Percentiles rank a stretch among this genome's conserved stretches.
Conservation (phyloP, 768 basidiomycete genomes). For the Trametes cinnabarina region DNA sequence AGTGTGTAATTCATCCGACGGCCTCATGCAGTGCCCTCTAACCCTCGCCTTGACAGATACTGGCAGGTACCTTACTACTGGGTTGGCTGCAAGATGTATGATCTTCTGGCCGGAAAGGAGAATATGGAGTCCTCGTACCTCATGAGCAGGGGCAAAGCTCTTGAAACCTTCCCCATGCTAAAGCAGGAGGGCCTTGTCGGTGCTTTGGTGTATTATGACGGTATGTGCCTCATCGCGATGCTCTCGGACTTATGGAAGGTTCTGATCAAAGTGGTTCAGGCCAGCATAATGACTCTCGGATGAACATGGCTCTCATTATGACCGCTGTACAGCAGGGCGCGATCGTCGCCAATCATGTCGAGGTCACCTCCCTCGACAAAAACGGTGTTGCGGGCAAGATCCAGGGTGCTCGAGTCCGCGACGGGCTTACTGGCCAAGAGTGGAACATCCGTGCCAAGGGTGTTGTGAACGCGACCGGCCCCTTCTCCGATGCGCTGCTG, state of each 20-base stretch:
- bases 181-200: slow-evolving; percentile 90
- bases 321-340: slow-evolving; percentile 93
- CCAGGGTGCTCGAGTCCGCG: slow-evolving; percentile 71
- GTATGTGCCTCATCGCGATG: slow-evolving; percentile 50
- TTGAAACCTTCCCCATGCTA: slow-evolving; percentile 96
- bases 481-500: slow-evolving; percentile 85
- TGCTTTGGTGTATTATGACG: slow-evolving; percentile 96
- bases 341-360: slow-evolving; percentile 83
- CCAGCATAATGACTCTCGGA: slow-evolving; percentile 97
- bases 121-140: slow-evolving; percentile 96
- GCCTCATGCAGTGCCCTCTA: no score
- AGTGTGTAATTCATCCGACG: slow-evolving; percentile 38
- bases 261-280: no score
- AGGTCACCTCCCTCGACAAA: slow-evolving; percentile 79
- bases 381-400: slow-evolving; percentile 54
- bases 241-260: no score
- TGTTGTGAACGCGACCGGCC: slow-evolving; percentile 95
- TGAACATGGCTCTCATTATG: slow-evolving; percentile 95
- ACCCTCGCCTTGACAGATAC: slow-evolving; percentile 46
- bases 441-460: slow-evolving; percentile 86
- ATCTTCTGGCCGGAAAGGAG: slow-evolving; percentile 89
- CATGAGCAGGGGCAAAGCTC: slow-evolving; percentile 90
- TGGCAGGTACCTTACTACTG: slow-evolving; percentile 98
- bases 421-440: slow-evolving; percentile 79
- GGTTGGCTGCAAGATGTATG: slow-evolving; percentile 95